Evolutionary conservation across 169 alveolate species (phyloP).

Genomic region (Eimeria maxima): DNA sequence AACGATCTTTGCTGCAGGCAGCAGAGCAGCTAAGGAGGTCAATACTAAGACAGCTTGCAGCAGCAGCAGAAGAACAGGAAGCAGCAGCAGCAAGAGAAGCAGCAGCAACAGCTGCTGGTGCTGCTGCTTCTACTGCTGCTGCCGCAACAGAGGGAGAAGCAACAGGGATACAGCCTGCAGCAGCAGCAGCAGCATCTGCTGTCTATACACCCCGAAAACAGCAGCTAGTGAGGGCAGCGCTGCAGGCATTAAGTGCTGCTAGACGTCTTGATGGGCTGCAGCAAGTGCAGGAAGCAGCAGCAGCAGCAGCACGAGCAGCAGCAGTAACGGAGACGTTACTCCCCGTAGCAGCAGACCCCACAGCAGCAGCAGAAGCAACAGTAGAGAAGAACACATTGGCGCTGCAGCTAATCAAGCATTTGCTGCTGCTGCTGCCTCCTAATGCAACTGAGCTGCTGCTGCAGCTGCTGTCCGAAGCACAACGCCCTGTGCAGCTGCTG

Average conservation of each 20-base stretch:
- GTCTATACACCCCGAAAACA: constrained; percentile 41
- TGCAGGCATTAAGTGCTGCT: constrained; percentile 37
- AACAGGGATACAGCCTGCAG: neutral
- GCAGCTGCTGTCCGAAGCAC: constrained; percentile 34
- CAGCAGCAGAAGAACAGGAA: constrained; percentile 20
- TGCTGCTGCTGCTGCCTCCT: constrained; percentile 64
- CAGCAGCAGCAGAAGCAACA: constrained; percentile 44
- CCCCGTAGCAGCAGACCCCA: neutral
- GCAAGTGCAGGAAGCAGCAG: constrained; percentile 20
- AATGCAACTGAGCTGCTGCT: neutral
- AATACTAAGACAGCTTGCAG: neutral
- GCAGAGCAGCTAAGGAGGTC: neutral
- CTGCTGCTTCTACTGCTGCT: constrained; percentile 1
- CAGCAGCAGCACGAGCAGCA: neutral
- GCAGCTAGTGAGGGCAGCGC: constrained; percentile 37
- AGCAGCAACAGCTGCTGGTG: neutral
- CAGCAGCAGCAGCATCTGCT: constrained; percentile 8
- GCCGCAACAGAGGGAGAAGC: neutral
- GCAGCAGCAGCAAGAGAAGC: constrained; percentile 5
- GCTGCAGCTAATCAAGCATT: neutral
- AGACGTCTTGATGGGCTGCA: constrained; percentile 55
- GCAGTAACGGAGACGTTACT: neutral
- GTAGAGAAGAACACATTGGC: neutral
- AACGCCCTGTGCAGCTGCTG: constrained; percentile 36
- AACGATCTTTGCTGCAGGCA: constrained; percentile 36